phyloP scores from a whole-genome alignment of 139 green algal species.

The Coelastrella sp. region DNA sequence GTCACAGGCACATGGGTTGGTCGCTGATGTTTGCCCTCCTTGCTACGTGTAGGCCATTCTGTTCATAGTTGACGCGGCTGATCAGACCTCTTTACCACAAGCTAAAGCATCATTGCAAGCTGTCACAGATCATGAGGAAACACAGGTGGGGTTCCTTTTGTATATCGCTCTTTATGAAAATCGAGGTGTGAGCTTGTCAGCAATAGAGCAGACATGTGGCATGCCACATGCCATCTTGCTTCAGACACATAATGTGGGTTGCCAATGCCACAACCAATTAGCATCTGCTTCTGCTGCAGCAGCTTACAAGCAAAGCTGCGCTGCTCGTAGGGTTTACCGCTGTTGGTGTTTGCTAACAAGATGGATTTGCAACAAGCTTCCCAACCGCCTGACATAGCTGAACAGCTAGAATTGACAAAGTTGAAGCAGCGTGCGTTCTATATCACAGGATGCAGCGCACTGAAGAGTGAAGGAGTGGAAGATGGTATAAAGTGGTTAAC shows the following conservation, averaged over 20 bases:
- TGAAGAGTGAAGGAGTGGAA: conserved; percentile 15
- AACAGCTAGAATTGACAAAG: conserved; percentile 27
- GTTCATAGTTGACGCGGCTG: conserved; percentile 54
- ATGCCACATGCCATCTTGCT: too few relatives aligned
- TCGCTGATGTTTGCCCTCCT: too few relatives aligned
- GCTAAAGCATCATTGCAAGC: conserved; percentile 40
- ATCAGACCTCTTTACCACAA: conserved; percentile 17
- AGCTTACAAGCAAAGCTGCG: neutral
- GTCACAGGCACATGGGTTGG: too few relatives aligned
- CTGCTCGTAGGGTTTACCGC: conserved; percentile 46
- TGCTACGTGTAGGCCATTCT: conserved; percentile 46
- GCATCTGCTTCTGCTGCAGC: neutral
- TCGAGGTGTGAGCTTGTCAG: neutral
- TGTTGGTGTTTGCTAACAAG: conserved; percentile 68
- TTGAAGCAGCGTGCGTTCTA: conserved; percentile 1
- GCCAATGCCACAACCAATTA: too few relatives aligned
- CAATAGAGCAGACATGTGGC: too few relatives aligned
- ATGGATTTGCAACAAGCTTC: conserved; percentile 47
- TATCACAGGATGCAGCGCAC: conserved; percentile 34
- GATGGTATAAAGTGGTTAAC: conserved; percentile 34
- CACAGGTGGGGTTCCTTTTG: conserved; percentile 37
- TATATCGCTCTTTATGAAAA: too few relatives aligned
- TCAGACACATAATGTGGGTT: too few relatives aligned
- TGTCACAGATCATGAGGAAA: conserved; percentile 37
- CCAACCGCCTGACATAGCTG: conserved; percentile 27